Evolutionary conservation across 2,329 filamentous ascomycete species (phyloP).

Genomic region (Penicillium digitatum): DNA sequence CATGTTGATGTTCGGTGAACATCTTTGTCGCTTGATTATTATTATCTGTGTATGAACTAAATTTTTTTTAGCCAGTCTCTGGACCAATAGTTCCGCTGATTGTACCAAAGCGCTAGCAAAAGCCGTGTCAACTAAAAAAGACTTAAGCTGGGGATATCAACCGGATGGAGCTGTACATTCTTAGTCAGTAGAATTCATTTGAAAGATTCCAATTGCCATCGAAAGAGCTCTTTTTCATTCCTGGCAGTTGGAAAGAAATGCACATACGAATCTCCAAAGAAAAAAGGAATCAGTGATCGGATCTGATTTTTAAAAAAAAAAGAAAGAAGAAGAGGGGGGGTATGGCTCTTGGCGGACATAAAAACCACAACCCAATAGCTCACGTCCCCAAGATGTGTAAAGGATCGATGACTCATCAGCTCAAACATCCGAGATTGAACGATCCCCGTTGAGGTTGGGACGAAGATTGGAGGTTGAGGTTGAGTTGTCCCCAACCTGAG

Average conservation of each 20-base stretch:
- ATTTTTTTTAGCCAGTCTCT: not conserved
- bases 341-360: conserved; percentile 9
- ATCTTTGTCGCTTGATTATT: conserved; percentile 5
- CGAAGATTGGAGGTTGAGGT: conserved; percentile 6
- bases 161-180: not conserved
- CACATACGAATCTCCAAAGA: not conserved
- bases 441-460: conserved; percentile 13
- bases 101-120: not conserved
- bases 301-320: too few species aligned
- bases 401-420: not conserved
- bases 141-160: not conserved
- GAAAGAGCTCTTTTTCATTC: too few species aligned
- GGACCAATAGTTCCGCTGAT: not conserved
- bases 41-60: not conserved
- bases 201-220: not conserved
- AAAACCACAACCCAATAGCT: not conserved
- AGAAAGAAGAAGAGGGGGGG: conserved; percentile 12
- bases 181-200: not conserved
- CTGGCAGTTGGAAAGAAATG: too few species aligned
- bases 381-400: not conserved
- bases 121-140: not conserved
- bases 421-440: not conserved
- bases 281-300: conserved; percentile 11
- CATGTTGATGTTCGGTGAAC: conserved; percentile 9
- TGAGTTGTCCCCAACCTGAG: conserved; percentile 15